phyloP scores from a whole-genome alignment of 441 rosid genomes.

The Monsonia emarginata region DNA sequence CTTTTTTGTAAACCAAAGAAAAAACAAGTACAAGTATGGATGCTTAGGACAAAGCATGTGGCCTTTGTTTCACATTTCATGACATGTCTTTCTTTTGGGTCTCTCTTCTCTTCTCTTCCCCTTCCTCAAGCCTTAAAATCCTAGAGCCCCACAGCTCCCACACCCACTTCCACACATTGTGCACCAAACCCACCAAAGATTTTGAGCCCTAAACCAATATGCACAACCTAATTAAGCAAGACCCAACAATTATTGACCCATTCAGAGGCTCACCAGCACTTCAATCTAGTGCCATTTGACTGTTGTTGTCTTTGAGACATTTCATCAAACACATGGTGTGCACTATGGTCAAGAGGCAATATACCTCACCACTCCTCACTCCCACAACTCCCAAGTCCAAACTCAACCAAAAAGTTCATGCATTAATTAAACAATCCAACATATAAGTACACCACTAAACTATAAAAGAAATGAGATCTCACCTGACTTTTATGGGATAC shows the following conservation, averaged over 20 bases:
- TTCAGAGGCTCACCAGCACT: background rate
- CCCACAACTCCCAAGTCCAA: background rate
- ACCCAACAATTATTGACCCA: background rate
- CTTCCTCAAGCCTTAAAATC: background rate
- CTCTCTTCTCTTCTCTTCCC: slow-evolving; percentile 17
- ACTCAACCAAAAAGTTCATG: background rate
- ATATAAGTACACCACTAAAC: background rate
- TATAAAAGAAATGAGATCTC: background rate
- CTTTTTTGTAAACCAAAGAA: slow-evolving; percentile 13
- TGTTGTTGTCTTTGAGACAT: background rate
- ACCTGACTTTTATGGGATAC: background rate
- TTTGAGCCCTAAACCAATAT: background rate
- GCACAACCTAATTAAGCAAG: background rate
- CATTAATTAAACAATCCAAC: background rate
- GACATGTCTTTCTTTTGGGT: slow-evolving; percentile 27
- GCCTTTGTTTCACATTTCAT: slow-evolving; percentile 38
- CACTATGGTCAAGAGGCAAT: background rate
- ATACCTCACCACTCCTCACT: no score
- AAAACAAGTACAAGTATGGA: slow-evolving; percentile 23
- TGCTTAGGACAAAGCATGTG: slow-evolving; percentile 36
- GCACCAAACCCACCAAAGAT: background rate
- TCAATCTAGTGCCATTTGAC: background rate
- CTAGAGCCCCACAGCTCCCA: background rate
- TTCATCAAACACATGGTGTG: slow-evolving; percentile 1
- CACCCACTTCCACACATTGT: slow-evolving; percentile 6